These are phyloP conservation scores for Sambucus nigra DNA, from an alignment of 129 eudicot species.

Conservation along the genomic window DNA sequence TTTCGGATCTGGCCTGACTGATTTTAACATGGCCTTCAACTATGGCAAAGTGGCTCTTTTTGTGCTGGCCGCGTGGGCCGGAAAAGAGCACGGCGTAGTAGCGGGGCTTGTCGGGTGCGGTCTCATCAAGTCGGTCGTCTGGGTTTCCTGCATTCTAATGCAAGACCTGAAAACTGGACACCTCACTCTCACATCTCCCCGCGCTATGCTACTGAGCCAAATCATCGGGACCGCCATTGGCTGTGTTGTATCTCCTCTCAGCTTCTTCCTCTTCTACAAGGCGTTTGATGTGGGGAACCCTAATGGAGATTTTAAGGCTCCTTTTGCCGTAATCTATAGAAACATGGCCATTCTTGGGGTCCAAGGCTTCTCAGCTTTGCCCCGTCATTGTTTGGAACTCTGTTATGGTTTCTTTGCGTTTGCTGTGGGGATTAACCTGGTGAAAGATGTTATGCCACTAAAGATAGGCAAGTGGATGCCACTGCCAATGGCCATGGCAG, in stretches of 20 bases:
- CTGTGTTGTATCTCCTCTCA: conserved; percentile 58
- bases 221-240: conserved; percentile 77
- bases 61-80: conserved; percentile 53
- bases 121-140: conserved; percentile 57
- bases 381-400: conserved; percentile 59
- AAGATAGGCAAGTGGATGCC: conserved; percentile 80
- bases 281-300: conserved; percentile 81
- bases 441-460: conserved; percentile 43
- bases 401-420: conserved; percentile 61
- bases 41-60: conserved; percentile 84
- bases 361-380: conserved; percentile 70
- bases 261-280: conserved; percentile 63
- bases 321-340: conserved; percentile 66
- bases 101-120: conserved; percentile 80
- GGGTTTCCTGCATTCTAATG: conserved; percentile 70
- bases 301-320: conserved; percentile 74
- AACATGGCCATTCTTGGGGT: conserved; percentile 76
- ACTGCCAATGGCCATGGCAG: conserved; percentile 76
- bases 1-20: conserved; percentile 81
- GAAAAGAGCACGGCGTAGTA: conserved; percentile 64
- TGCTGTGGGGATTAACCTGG: conserved; percentile 52
- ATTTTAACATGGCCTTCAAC: conserved; percentile 74
- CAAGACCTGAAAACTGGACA: conserved; percentile 86
- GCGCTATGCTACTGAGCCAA: conserved; percentile 81
- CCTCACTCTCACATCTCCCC: conserved; percentile 67